phyloP scores from a whole-genome alignment of 2,329 filamentous ascomycete species.

The Allantophomopsis lycopodina region DNA sequence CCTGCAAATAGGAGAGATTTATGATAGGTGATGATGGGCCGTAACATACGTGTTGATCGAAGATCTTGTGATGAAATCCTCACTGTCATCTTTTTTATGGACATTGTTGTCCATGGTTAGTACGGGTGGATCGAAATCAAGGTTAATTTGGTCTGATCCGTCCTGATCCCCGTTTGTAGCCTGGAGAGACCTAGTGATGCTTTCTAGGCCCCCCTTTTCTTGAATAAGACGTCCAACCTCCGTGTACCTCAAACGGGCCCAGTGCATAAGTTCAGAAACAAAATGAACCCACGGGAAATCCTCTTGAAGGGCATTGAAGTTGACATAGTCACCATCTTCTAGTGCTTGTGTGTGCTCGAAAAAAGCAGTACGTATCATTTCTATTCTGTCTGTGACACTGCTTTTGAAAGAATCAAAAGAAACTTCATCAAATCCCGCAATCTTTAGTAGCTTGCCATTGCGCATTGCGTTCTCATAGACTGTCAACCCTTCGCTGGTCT shows the following conservation, averaged over 20 bases:
- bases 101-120: no score
- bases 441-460: conserved; percentile 18
- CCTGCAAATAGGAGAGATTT: no score
- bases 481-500: conserved; percentile 11
- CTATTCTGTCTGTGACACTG: conserved; percentile 21
- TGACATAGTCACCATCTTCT: conserved; percentile 15
- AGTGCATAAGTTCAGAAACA: conserved; percentile 26
- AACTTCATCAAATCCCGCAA: conserved; percentile 2
- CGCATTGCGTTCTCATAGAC: conserved; percentile 19
- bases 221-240: conserved; percentile 29
- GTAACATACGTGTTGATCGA: no score
- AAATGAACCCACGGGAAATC: conserved; percentile 35
- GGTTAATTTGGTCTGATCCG: no score
- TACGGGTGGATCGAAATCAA: no score
- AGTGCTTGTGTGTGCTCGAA: conserved; percentile 16
- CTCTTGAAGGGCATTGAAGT: conserved; percentile 27
- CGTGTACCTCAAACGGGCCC: conserved; percentile 26
- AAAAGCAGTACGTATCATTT: conserved; percentile 22
- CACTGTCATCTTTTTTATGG: no score
- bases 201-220: conserved; percentile 24
- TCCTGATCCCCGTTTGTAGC: neutral
- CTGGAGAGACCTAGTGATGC: conserved; percentile 18
- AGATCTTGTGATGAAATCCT: no score
- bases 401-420: conserved; percentile 18
- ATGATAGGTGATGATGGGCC: no score